phyloP scores from a whole-genome alignment of 1,139 yeast species.

The Yamadazyma taylorii region DNA sequence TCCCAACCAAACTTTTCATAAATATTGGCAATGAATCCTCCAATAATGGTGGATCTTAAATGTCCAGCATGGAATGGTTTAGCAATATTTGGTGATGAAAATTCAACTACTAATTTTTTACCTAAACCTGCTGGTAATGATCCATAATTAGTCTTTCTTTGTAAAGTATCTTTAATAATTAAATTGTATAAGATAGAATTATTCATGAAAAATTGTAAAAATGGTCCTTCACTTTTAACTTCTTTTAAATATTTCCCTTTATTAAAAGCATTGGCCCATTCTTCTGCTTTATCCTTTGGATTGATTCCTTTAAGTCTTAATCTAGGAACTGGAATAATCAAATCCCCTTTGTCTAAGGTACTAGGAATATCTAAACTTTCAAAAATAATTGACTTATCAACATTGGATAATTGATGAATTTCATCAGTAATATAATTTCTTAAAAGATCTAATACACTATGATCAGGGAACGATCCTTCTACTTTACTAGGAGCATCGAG shows the following conservation, averaged over 20 bases:
- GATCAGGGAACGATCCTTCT: conserved; percentile 58
- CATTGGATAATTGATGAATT: conserved; percentile 70
- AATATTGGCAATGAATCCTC: conserved; percentile 91
- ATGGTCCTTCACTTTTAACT: conserved; percentile 85
- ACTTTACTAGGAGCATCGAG: conserved; percentile 29
- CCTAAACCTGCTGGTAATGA: conserved; percentile 71
- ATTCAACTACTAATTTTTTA: conserved; percentile 78
- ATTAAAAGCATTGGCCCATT: conserved; percentile 75
- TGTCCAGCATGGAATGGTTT: conserved; percentile 99
- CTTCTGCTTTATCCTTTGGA: conserved; percentile 79
- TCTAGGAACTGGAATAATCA: conserved; percentile 90
- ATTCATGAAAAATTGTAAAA: conserved; percentile 84
- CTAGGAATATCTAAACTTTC: conserved; percentile 89
- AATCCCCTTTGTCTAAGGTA: conserved; percentile 88
- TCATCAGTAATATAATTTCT: conserved; percentile 88
- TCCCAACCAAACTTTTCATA: conserved; percentile 91
- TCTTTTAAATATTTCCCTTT: conserved; percentile 65
- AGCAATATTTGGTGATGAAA: conserved; percentile 97
- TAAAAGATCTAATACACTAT: conserved; percentile 76
- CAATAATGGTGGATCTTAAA: conserved; percentile 94
- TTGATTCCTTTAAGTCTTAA: conserved; percentile 84
- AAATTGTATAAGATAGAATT: conserved; percentile 63
- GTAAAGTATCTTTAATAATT: conserved; percentile 71
- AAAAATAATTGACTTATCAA: conserved; percentile 66
- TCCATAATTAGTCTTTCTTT: conserved; percentile 66